phyloP scores from a whole-genome alignment of 1,139 yeast genomes.

The Debaryomyces fabryi region DNA sequence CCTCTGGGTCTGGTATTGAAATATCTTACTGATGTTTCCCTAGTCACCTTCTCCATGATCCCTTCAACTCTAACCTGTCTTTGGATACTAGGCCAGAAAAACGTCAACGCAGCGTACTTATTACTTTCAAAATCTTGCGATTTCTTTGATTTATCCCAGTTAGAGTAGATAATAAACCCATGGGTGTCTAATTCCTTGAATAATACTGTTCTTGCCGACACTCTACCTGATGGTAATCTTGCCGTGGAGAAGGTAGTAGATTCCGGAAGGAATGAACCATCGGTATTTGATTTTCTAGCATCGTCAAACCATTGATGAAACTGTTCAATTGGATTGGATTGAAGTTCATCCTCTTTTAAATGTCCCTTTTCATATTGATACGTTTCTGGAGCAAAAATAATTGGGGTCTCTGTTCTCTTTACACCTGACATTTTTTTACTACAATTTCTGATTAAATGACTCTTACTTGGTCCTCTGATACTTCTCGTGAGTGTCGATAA shows the following conservation, averaged over 20 bases:
- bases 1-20: constrained; percentile 90
- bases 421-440: constrained; percentile 5
- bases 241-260: constrained; percentile 84
- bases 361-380: constrained; percentile 80
- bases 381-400: constrained; percentile 79
- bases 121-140: constrained; percentile 69
- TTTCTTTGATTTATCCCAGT: constrained; percentile 88
- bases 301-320: constrained; percentile 85
- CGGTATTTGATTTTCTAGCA: constrained; percentile 52
- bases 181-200: constrained; percentile 84
- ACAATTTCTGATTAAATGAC: neutral
- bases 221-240: constrained; percentile 81
- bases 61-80: constrained; percentile 96
- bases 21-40: constrained; percentile 76
- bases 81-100: constrained; percentile 89
- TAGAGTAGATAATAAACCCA: constrained; percentile 89
- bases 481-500: neutral
- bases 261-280: constrained; percentile 68
- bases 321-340: constrained; percentile 67
- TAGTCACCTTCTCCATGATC: constrained; percentile 66
- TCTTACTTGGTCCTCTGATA: neutral
- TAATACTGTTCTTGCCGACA: constrained; percentile 79
- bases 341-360: constrained; percentile 57
- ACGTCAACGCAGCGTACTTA: constrained; percentile 80
- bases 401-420: constrained; percentile 22